Conservation (phyloP, 176 grass and related monocot genomes). For the Triticum monococcum region DNA sequence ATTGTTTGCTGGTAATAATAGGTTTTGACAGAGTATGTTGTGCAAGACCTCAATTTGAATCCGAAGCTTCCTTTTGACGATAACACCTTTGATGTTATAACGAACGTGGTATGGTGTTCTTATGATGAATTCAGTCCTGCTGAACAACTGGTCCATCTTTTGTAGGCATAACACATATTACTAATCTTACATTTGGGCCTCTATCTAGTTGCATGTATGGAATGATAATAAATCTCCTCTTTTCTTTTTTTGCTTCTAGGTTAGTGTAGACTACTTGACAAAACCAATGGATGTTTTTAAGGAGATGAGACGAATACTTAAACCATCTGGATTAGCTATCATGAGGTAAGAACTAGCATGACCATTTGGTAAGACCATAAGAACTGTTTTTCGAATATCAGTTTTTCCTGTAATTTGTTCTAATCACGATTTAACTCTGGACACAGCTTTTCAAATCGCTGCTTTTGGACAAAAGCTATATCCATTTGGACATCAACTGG, state of each 20-base stretch:
- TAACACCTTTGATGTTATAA: slow-evolving; percentile 83
- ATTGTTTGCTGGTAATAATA: slow-evolving; percentile 21
- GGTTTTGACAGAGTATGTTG: slow-evolving; percentile 88
- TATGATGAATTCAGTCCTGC: neutral
- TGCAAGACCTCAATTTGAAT: slow-evolving; percentile 93
- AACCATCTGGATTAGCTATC: slow-evolving; percentile 81
- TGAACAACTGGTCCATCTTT: neutral
- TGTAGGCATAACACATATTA: neutral
- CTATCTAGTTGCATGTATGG: neutral
- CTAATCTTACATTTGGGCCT: neutral
- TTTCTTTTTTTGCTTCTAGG: slow-evolving; percentile 45
- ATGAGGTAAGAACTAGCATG: slow-evolving; percentile 65
- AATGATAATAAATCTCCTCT: neutral
- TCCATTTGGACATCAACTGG: slow-evolving; percentile 98
- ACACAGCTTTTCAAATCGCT: slow-evolving; percentile 87
- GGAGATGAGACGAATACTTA: slow-evolving; percentile 90
- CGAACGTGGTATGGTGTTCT: slow-evolving; percentile 73
- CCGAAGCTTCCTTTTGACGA: slow-evolving; percentile 84
- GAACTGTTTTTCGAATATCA: neutral
- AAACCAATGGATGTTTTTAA: slow-evolving; percentile 95
- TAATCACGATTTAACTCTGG: neutral
- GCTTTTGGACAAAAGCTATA: slow-evolving; percentile 97
- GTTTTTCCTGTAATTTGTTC: neutral
- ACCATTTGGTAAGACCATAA: neutral
- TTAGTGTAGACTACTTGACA: slow-evolving; percentile 93